Evolutionary conservation across 129 eudicot genomes (phyloP), one percentile per base, ranked within the genome.

Genomic region (Oenanthe sinensis): DNA sequence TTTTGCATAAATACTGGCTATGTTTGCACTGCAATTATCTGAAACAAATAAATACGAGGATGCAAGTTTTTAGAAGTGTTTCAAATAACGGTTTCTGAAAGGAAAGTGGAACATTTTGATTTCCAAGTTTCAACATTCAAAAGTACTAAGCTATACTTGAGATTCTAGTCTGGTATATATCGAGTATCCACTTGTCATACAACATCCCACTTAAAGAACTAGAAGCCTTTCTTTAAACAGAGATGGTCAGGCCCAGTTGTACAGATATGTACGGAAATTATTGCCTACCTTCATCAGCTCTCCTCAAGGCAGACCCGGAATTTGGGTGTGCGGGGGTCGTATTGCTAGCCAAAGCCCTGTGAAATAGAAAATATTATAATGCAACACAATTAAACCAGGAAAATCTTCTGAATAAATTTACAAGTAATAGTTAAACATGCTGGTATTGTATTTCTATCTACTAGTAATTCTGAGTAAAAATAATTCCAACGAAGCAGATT

Each of bases 261-360:
- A 58, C 33, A n/a, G 15, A 2, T 58, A n/a, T n/a, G 19, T 17
- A 10, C 15, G n/a, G 22, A 39, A 39, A 58, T n/a, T 55, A 22
- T 9, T n/a, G 67, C 33, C 67, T 58, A 58, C 67, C 67, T 58
- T 58, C 67, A 58, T 58, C 67, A 58, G 67, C 67, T 58, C 67
- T 58, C 67, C 33, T 58, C 67, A n/a, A 30, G 33, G 33, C 67
- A 22, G 33, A 58, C 67, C 65, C 14, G 11, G 33, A n/a, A 58
- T 58, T n/a, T 58, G 30, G 67, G 67, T 8, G 33, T 26, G n/a
- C n/a, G 4, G 67, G 33, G 67, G 33, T n/a, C 67, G n/a, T 55
- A 22, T n/a, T 58, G n/a, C 28, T n/a, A 13, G 6, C 67, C 67
- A 58, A n/a, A 58, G 15, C 33, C 30, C 67, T 58, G 67, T 10